Conservation (phyloP, 169 alveolate genomes). For the Plasmodium gonderi region DNA sequence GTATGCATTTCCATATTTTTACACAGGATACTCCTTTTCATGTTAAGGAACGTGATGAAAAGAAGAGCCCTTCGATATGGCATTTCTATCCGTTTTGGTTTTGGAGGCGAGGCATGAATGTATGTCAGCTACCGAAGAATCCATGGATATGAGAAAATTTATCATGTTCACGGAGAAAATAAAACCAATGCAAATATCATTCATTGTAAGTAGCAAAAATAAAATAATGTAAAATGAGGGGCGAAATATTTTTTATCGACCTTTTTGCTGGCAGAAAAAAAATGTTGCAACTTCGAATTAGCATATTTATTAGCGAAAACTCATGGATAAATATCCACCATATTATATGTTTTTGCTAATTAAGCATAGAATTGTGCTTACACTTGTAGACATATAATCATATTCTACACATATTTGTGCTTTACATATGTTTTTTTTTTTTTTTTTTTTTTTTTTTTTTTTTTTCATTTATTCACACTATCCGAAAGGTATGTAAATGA, state of each 20-base stretch:
- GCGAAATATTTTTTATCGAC: neutral
- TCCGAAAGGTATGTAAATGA: conserved; percentile 12
- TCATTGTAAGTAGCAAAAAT: neutral
- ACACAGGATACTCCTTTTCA: too few species aligned
- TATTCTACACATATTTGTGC: neutral
- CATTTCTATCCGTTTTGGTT: too few species aligned
- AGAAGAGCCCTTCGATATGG: too few species aligned
- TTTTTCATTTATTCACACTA: neutral
- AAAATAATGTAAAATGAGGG: neutral
- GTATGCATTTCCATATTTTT: too few species aligned
- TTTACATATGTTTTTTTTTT: neutral
- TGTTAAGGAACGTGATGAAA: too few species aligned
- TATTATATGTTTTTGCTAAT: neutral
- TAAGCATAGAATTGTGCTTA: neutral
- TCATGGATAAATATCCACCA: neutral
- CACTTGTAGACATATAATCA: neutral
- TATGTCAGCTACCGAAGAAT: neutral
- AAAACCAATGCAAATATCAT: neutral
- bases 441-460: too few species aligned
- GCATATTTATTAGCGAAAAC: neutral
- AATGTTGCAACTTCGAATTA: neutral
- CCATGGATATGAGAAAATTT: neutral
- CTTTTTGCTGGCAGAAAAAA: neutral
- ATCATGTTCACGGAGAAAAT: neutral
- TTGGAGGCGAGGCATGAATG: too few species aligned